phyloP scores from a whole-genome alignment of 176 grass and related monocot genomes.

The Panicum miliaceum region DNA sequence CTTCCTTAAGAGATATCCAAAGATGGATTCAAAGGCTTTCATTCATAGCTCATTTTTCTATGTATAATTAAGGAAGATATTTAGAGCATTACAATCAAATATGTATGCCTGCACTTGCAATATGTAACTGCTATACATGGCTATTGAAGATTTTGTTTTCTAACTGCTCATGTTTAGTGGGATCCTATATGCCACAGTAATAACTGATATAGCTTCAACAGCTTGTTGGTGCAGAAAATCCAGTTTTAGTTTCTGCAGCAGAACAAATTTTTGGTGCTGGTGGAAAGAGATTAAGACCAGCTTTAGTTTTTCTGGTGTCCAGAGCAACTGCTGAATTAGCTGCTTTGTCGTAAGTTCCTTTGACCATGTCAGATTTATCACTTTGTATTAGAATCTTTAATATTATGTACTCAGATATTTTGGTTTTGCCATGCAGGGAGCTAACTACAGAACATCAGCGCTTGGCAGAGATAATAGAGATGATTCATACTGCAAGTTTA shows the following conservation, averaged over 20 bases:
- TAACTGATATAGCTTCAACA: slow-evolving; percentile 52
- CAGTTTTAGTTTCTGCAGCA: slow-evolving; percentile 82
- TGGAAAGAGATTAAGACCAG: slow-evolving; percentile 91
- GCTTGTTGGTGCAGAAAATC: slow-evolving; percentile 97
- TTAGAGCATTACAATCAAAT: slow-evolving; percentile 26
- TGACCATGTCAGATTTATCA: background rate
- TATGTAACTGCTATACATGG: background rate
- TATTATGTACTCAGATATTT: slow-evolving; percentile 30
- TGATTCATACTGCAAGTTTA: slow-evolving; percentile 99
- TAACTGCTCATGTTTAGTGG: slow-evolving; percentile 4
- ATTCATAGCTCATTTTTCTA: background rate
- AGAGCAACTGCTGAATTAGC: slow-evolving; percentile 80
- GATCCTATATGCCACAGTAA: background rate
- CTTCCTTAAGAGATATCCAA: background rate
- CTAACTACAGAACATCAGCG: slow-evolving; percentile 79
- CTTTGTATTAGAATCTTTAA: background rate
- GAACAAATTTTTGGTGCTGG: slow-evolving; percentile 98
- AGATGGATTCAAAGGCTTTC: background rate
- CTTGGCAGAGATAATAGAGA: slow-evolving; percentile 97
- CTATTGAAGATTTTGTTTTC: background rate
- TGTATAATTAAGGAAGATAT: slow-evolving; percentile 17
- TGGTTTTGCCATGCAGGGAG: slow-evolving; percentile 58
- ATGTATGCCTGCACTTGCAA: background rate
- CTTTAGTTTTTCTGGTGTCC: slow-evolving; percentile 96
- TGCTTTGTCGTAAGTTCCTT: slow-evolving; percentile 71